phyloP scores from a whole-genome alignment of 192 early-diverging fungal genomes.

The Lunasporangiospora selenospora region DNA sequence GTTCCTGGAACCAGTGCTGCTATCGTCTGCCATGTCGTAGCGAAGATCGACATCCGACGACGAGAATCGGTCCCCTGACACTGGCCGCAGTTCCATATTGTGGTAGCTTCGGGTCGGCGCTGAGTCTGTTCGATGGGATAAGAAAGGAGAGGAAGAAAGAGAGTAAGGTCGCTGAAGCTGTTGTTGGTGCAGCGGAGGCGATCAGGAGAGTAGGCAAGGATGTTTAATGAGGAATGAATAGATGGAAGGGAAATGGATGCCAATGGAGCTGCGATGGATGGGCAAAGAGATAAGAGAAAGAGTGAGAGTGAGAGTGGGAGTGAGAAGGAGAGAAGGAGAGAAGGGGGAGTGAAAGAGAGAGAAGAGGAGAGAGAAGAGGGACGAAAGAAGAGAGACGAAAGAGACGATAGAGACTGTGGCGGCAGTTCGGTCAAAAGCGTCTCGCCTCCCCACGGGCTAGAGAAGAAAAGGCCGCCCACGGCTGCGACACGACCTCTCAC shows the following conservation, averaged over 20 bases:
- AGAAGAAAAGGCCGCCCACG: too few relatives aligned
- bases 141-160: neutral
- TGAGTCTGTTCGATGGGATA: neutral
- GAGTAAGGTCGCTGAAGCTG: neutral
- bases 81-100: slow-evolving; percentile 24
- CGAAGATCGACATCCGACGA: too few relatives aligned
- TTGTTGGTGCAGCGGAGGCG: too few relatives aligned
- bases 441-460: too few relatives aligned
- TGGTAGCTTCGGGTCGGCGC: neutral
- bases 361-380: neutral
- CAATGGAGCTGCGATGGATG: neutral
- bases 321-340: neutral
- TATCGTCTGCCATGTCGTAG: too few relatives aligned
- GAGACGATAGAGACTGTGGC: too few relatives aligned
- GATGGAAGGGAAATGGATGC: neutral
- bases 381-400: too few relatives aligned
- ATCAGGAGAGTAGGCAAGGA: neutral
- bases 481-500: too few relatives aligned
- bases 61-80: slow-evolving; percentile 7
- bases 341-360: neutral
- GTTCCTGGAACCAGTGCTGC: too few relatives aligned
- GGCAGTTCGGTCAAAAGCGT: too few relatives aligned
- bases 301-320: neutral
- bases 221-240: neutral
- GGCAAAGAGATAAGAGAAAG: neutral